Evolutionary conservation across 352 stramenopile species (phyloP), one percentile per base, ranked within the genome.

Genomic region (Pythium sukuiense): DNA sequence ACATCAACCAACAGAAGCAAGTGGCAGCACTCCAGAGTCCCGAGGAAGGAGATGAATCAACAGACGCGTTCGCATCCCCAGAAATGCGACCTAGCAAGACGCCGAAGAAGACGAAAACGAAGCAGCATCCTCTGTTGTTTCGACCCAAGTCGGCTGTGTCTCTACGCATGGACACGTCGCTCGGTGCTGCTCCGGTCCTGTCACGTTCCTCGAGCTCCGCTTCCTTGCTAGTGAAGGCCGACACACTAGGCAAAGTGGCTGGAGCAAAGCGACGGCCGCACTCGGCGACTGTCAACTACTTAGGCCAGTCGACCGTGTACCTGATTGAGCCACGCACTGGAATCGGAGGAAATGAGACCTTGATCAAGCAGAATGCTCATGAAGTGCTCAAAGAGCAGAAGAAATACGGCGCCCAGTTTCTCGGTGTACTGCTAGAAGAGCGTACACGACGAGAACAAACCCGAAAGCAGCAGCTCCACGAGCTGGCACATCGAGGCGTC

Each of bases 261-360:
- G 81, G 80, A 6, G 81, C 81, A 0, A 80, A 70, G 59, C 74
- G 72, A 3, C 62, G 81, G 39, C 81, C 80, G 16, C 68, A 79
- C 49, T 88, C 81, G 2, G 81, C 81, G 2, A 88, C 64, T n/a
- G 69, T 90, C 48, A 70, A 69, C 32, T 88, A 80, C 57, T 62
- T 90, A 18, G 70, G 71, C 30, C 67, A 76, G 55, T 81, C 81
- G 14, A 90, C 81, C 5, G 70, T 90, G 0, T 90, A 76, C 58
- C 83, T 79, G 55, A 75, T 86, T 54, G 76, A 64, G n/a, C 27
- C 63, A 55, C 56, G 26, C 1, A 54, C 48, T 5, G 50, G 13
- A 3, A 66, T 6, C 26, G 57, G 20, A 27, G 6, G 6, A 48
- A 48, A 18, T 48, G 41, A 48, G 41, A 48, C 41, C 41, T 20